Evolutionary conservation across 352 stramenopile genomes (phyloP).

Genomic region (Paralagenidium karlingii): DNA sequence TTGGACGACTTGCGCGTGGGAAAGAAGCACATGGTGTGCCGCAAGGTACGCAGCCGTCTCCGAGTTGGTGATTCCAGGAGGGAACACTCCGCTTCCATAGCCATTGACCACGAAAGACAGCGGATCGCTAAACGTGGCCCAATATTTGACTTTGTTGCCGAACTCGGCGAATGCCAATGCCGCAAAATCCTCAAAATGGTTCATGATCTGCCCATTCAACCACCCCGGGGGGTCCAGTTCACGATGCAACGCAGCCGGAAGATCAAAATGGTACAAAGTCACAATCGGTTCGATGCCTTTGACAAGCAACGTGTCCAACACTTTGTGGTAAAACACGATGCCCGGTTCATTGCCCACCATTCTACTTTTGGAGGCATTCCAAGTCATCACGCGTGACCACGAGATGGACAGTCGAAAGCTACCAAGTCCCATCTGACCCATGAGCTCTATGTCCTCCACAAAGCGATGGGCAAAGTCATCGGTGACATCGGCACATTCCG

Average conservation of each 20-base stretch:
- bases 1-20: conserved; percentile 70
- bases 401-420: conserved; percentile 79
- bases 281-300: conserved; percentile 61
- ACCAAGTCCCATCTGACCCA: conserved; percentile 65
- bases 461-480: conserved; percentile 91
- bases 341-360: conserved; percentile 45
- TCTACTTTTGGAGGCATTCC: conserved; percentile 15
- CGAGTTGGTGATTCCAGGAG: conserved; percentile 16
- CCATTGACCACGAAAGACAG: conserved; percentile 65
- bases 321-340: conserved; percentile 67
- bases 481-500: conserved; percentile 85
- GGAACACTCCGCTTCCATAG: conserved; percentile 56
- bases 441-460: conserved; percentile 81
- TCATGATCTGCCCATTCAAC: conserved; percentile 15
- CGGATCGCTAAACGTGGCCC: conserved; percentile 89
- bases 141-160: conserved; percentile 84
- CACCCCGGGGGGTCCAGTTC: conserved; percentile 38
- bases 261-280: conserved; percentile 88
- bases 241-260: conserved; percentile 61
- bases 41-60: conserved; percentile 13
- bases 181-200: conserved; percentile 63
- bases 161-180: conserved; percentile 77
- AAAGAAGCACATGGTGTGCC: conserved; percentile 79
- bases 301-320: conserved; percentile 64
- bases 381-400: conserved; percentile 85